Base-by-base conservation (phyloP, 2,329 filamentous ascomycete species). In the Alternaria rosae region DNA sequence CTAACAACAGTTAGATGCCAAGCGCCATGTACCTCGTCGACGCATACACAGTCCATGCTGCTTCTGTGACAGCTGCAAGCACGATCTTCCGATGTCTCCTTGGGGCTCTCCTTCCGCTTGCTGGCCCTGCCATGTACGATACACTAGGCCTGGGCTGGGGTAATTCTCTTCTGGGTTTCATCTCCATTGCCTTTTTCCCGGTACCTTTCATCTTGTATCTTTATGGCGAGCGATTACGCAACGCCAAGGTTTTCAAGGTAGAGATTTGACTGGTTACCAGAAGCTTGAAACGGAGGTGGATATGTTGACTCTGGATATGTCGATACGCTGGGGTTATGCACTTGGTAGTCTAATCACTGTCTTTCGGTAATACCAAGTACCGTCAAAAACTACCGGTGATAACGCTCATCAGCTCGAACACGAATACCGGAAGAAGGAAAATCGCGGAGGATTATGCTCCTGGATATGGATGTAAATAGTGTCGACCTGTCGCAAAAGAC, bases 61-160 rank as follows among this genome's bases (percentile, higher is more conserved):
- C 75, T 6, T 73, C 69, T 5, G 89, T 87, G 0, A 84, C 91
- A 2, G 89, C 90, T 1, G 88, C 88, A 4, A 89, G 89, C 61
- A 76, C 88, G 0, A 84, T 91, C 3, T 73, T 89, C 9, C 78
- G 88, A 42, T 82, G 78, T n/a, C 70, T 88, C 0, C 79, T 86
- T 10, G 87, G 86, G 11, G 86, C 85, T 5, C 76, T 88, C 38
- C 76, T 90, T 0, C 89, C 88, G 0, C 77, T 90, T 21, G 84
- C 83, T 3, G 87, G 85, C 0, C 80, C 85, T 20, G 68, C 77
- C 38, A 87, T 91, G 86, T 91, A 89, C 69, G 75, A 82, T 12
- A 78, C 73, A 3, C 72, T 90, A 2, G 88, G 88, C 0, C 70
- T 88, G 3, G 87, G 88, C 0, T 88, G 87, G 76, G 89, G 87